Base-by-base conservation (phyloP, 2,329 filamentous ascomycete genomes). In the Emmonsia crescens region DNA sequence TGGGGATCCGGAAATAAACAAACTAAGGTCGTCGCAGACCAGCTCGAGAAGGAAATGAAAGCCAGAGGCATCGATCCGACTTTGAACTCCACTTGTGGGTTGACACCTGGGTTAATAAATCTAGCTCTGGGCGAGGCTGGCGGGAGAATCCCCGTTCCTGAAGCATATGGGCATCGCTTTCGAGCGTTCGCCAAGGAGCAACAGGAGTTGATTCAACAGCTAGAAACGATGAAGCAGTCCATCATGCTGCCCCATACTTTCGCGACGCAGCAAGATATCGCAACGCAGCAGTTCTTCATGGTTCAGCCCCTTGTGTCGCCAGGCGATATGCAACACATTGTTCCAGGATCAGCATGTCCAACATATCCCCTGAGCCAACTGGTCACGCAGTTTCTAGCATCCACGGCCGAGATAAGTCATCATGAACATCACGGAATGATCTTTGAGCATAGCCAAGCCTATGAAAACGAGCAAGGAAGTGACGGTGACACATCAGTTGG, bases 1-100 rank as follows among this genome's bases (percentile, higher is more conserved):
- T 73, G 71, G 70, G 66, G 67, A 4, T 65, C 67, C 0, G 66
- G 68, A 1, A 70, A 68, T 56, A 67, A 66, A 51, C 52, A 61
- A 14, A 71, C 69, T 14, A 55, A 54, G 10, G 40, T 63, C 5
- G 56, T 66, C 5, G 65, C 64, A 5, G 48, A 60, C 16, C 55
- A 48, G 9, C 38, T 66, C 2, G 33, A 46, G 12, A 36, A 33
- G 5, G 56, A 57, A 40, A 54, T 67, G 49, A 3, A n/a, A 40
- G 24, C 58, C 19, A 31, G 14, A 4, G 56, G 60, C 2, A 64
- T 67, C 29, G 61, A 65, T 38, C 60, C 51, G 1, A 33, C 19
- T 0, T 12, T 29, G 4, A 68, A 68, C 51, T 61, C 61, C 31
- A 68, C 66, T 14, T 61, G 66, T 3, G 66, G 66, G 14, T 44